Conservation (phyloP, 306 rosid species). For the Dryas octopetala region DNA sequence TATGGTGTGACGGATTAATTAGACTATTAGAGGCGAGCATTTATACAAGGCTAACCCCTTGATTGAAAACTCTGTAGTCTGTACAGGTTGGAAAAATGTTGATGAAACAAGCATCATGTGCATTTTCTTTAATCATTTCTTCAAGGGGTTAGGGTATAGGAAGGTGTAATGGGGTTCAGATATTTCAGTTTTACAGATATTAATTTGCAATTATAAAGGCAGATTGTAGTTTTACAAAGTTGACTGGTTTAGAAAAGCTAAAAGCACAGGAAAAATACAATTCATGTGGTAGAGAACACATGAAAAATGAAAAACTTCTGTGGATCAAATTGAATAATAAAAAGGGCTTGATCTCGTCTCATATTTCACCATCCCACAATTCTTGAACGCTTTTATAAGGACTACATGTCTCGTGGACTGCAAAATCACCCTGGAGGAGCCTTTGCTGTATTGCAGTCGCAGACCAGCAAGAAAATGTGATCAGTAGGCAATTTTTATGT, state of each 20-base stretch:
- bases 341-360: constrained; percentile 19
- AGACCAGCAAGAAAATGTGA: constrained; percentile 16
- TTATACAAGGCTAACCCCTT: too few species aligned
- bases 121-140: too few species aligned
- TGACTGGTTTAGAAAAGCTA: not conserved
- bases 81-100: too few species aligned
- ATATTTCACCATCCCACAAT: constrained; percentile 78
- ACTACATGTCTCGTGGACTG: constrained; percentile 53
- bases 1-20: too few species aligned
- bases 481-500: constrained; percentile 6
- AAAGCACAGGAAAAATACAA: not conserved
- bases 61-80: too few species aligned
- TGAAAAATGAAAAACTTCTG: not conserved
- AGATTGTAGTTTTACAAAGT: not conserved
- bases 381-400: constrained; percentile 67
- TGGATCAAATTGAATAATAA: not conserved
- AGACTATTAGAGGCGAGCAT: too few species aligned
- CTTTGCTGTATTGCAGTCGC: constrained; percentile 54
- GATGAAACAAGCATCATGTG: too few species aligned
- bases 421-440: constrained; percentile 54
- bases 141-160: too few species aligned
- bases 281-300: not conserved
- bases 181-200: too few species aligned
- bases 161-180: too few species aligned
- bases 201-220: not conserved